Evolutionary conservation across 176 grass and related monocot genomes (phyloP).

Genomic region (Coix lacrymajobi): DNA sequence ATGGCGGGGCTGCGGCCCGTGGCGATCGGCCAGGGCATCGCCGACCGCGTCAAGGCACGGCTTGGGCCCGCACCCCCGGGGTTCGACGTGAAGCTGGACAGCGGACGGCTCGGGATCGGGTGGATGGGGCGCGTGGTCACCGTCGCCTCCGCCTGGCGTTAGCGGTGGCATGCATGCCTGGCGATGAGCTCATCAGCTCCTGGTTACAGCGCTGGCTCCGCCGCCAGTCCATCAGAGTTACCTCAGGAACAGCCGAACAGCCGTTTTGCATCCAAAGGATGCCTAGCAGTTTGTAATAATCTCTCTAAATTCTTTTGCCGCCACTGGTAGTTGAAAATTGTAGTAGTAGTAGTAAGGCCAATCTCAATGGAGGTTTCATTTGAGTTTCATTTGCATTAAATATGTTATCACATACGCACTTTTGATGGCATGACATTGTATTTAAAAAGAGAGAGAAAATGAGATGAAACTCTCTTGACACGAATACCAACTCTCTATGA

Average conservation of each 20-base stretch:
- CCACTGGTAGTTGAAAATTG: neutral
- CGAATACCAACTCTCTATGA: too few species aligned
- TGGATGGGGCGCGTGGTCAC: slow-evolving; percentile 72
- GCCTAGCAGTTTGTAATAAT: slow-evolving; percentile 10
- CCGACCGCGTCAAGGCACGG: slow-evolving; percentile 38
- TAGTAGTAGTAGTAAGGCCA: neutral
- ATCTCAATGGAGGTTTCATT: too few species aligned
- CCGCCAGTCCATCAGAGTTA: neutral
- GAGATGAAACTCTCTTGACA: too few species aligned
- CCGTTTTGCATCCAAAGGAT: slow-evolving; percentile 19
- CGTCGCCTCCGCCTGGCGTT: slow-evolving; percentile 77
- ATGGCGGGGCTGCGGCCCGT: slow-evolving; percentile 70
- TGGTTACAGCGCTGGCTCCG: neutral
- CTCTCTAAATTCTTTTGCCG: neutral
- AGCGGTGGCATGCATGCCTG: neutral
- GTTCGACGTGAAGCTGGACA: slow-evolving; percentile 57
- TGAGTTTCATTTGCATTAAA: too few species aligned
- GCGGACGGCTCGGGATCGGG: slow-evolving; percentile 49
- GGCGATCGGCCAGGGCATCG: slow-evolving; percentile 30
- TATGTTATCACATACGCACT: too few species aligned
- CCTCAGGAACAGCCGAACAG: neutral
- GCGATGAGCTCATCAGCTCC: neutral
- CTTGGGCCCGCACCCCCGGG: neutral
- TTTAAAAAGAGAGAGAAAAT: too few species aligned
- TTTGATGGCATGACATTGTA: too few species aligned